Percentiles rank a stretch among this genome's conserved stretches.
Conservation (phyloP, 1,284 basidiomycete species). For the Phellinidium pouzarii region DNA sequence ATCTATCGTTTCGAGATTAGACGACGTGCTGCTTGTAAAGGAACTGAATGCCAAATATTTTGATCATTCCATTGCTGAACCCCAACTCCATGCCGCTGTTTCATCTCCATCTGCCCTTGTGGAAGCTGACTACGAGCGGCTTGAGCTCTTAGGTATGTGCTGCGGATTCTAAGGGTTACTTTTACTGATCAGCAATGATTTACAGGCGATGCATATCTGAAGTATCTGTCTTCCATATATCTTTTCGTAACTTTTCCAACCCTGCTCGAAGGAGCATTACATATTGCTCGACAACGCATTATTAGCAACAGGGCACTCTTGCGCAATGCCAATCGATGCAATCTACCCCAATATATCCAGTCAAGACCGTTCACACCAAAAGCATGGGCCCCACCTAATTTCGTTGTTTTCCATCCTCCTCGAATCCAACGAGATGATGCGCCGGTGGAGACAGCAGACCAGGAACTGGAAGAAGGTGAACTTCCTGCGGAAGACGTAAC, state of each 20-base stretch:
- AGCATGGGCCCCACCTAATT: slow-evolving; percentile 54
- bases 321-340: slow-evolving; percentile 45
- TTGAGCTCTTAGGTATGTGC: slow-evolving; percentile 66
- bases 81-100: slow-evolving; percentile 56
- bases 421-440: slow-evolving; percentile 12
- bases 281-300: slow-evolving; percentile 54
- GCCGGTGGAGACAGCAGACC: slow-evolving; percentile 13
- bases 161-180: background rate
- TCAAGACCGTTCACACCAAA: slow-evolving; percentile 62
- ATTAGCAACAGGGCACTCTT: slow-evolving; percentile 68
- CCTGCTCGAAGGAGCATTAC: slow-evolving; percentile 56
- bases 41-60: slow-evolving; percentile 71
- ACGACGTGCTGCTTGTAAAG: slow-evolving; percentile 65
- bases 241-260: slow-evolving; percentile 62
- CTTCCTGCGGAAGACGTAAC: slow-evolving; percentile 3
- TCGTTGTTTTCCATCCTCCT: slow-evolving; percentile 26
- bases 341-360: slow-evolving; percentile 63
- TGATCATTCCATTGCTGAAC: slow-evolving; percentile 49
- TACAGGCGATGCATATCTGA: slow-evolving; percentile 73
- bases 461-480: slow-evolving; percentile 9
- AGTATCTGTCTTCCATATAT: slow-evolving; percentile 68
- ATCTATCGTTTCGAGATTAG: slow-evolving; percentile 61
- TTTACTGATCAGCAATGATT: slow-evolving; percentile 2
- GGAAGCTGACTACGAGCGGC: slow-evolving; percentile 71
- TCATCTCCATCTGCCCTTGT: slow-evolving; percentile 58